phyloP scores from a whole-genome alignment of 148 eudicot genomes.

The Camellia granthamiana region DNA sequence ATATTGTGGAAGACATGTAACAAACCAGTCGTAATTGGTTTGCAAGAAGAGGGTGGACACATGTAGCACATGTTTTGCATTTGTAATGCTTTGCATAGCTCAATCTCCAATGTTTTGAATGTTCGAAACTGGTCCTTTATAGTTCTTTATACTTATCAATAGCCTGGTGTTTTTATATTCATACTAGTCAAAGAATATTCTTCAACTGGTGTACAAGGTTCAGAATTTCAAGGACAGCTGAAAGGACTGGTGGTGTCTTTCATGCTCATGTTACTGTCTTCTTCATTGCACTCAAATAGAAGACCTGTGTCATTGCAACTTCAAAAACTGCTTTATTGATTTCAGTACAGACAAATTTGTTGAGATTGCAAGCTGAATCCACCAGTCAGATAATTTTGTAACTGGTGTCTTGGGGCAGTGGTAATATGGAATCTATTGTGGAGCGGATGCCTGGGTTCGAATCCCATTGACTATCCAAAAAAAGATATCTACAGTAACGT shows the following conservation, averaged over 20 bases:
- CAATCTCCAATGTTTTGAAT: not conserved
- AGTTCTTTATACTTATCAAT: not conserved
- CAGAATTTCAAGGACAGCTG: slow-evolving; percentile 15
- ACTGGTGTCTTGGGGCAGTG: too few species aligned
- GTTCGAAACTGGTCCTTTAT: slow-evolving; percentile 5
- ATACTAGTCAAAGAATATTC: not conserved
- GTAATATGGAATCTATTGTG: too few species aligned
- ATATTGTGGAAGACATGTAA: not conserved
- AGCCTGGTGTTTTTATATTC: not conserved
- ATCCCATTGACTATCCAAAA: too few species aligned
- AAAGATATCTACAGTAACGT: too few species aligned
- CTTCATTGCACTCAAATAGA: slow-evolving; percentile 1
- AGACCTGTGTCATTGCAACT: slow-evolving; percentile 10
- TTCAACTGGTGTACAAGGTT: slow-evolving; percentile 9
- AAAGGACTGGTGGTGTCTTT: not conserved
- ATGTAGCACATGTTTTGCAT: not conserved
- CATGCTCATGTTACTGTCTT: slow-evolving; percentile 7
- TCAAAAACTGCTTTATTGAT: slow-evolving; percentile 5
- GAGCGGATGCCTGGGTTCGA: too few species aligned
- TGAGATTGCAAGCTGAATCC: not conserved
- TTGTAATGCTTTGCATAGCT: slow-evolving; percentile 3
- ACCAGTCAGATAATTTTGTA: not conserved
- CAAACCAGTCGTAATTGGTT: not conserved
- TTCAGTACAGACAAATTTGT: not conserved
- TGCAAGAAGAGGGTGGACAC: not conserved